Evolutionary conservation across 495 filamentous ascomycete genomes (phyloP).

Genomic region (Penicillium soppii): DNA sequence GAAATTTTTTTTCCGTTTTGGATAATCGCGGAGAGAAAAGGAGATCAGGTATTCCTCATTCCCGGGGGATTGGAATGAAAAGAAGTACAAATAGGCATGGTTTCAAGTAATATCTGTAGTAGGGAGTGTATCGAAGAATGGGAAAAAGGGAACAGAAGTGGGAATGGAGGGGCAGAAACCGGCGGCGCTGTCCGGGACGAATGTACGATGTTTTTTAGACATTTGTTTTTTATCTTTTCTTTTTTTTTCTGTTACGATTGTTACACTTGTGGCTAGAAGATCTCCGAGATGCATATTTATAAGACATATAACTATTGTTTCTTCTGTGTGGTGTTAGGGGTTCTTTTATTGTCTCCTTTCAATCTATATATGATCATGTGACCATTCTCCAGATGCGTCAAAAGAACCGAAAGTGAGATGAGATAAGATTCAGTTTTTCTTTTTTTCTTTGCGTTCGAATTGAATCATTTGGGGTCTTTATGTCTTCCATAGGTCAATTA

Average conservation of each 20-base stretch:
- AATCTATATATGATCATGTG: constrained; percentile 8
- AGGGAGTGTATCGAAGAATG: constrained; percentile 30
- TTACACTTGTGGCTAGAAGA: neutral
- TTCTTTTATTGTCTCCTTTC: too few species aligned
- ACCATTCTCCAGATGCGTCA: constrained; percentile 3
- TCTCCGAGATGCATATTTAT: too few species aligned
- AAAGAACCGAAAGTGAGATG: too few species aligned
- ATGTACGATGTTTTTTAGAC: constrained; percentile 11
- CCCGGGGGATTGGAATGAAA: constrained; percentile 39
- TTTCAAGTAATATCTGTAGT: constrained; percentile 27
- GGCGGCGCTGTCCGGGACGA: constrained; percentile 24
- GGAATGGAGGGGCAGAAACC: constrained; percentile 32
- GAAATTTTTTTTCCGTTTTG: constrained; percentile 30
- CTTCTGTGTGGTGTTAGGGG: too few species aligned
- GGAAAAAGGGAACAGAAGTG: constrained; percentile 25
- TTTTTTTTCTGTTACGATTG: neutral
- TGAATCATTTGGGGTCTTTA: too few species aligned
- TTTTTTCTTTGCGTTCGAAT: too few species aligned
- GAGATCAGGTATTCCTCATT: constrained; percentile 43
- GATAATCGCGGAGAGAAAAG: constrained; percentile 11
- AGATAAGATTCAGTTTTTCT: too few species aligned
- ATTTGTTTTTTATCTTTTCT: neutral
- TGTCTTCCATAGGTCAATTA: too few species aligned
- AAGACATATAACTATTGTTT: neutral
- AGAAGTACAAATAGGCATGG: constrained; percentile 39